Evolutionary conservation across 2,329 filamentous ascomycete species (phyloP).

Genomic region (Monilinia fructigena): DNA sequence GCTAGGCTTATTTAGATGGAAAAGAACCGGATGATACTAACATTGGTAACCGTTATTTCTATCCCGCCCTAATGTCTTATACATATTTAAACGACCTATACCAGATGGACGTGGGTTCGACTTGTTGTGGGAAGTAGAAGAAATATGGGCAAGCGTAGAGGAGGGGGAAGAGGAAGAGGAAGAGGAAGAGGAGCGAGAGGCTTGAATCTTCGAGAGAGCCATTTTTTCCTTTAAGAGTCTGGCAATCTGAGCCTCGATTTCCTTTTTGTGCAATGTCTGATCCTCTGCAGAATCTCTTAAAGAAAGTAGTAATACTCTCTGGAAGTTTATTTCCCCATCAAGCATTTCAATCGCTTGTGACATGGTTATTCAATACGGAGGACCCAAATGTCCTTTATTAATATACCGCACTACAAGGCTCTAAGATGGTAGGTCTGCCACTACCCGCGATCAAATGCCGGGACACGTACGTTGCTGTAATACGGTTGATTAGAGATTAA

Average conservation of each 20-base stretch:
- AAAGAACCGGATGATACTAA: constrained; percentile 8
- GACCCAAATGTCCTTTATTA: neutral
- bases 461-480: constrained; percentile 12
- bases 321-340: constrained; percentile 46
- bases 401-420: constrained; percentile 4
- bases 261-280: constrained; percentile 21
- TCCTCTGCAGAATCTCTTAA: constrained; percentile 39
- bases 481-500: constrained; percentile 3
- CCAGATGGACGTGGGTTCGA: neutral
- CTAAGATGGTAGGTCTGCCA: constrained; percentile 11
- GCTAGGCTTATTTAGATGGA: neutral
- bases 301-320: constrained; percentile 47
- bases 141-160: neutral
- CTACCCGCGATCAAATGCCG: constrained; percentile 12
- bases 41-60: constrained; percentile 13
- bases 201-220: neutral
- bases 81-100: neutral
- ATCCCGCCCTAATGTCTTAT: neutral
- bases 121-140: neutral
- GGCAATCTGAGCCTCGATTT: neutral
- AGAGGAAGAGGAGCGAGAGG: neutral
- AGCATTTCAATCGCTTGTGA: constrained; percentile 38
- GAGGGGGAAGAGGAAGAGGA: neutral
- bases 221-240: neutral
- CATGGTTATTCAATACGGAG: constrained; percentile 13